A percentile compares a stretch with the other conserved stretches of the same genome.
These are phyloP conservation scores for Naganishia onofrii DNA, from an alignment of 768 basidiomycete genomes.

Conservation along the genomic window DNA sequence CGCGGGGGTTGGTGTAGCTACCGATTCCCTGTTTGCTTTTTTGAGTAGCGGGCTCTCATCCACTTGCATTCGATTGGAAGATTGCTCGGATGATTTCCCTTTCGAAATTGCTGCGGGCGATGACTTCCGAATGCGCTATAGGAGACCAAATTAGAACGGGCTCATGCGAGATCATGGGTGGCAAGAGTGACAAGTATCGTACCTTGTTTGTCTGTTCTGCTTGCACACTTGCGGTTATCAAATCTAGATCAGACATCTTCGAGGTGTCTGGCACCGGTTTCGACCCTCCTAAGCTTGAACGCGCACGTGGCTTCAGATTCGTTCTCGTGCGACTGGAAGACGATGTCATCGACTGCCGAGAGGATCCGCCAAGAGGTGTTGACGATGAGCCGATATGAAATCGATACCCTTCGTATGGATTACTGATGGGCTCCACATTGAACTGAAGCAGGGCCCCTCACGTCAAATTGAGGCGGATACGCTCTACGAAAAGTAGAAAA, in stretches of 20 bases:
- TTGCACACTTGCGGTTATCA: constrained; percentile 26
- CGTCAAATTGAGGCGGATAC: background rate
- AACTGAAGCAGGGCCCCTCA: background rate
- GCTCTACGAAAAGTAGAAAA: background rate
- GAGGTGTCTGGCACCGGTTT: background rate
- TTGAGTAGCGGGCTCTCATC: background rate
- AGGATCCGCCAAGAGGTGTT: background rate
- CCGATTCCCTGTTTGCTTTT: background rate
- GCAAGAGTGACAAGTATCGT: background rate
- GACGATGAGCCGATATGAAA: constrained; percentile 27
- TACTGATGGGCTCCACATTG: constrained; percentile 24
- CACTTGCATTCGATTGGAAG: constrained; percentile 3
- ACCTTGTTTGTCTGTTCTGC: constrained; percentile 28
- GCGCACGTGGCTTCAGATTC: background rate
- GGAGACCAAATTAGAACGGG: background rate
- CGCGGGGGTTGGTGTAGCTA: background rate
- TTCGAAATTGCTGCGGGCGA: background rate
- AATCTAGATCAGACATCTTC: constrained; percentile 28
- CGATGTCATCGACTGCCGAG: background rate
- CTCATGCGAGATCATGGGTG: background rate
- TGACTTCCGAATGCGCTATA: constrained; percentile 1
- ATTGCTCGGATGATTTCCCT: background rate
- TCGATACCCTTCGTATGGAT: constrained; percentile 31
- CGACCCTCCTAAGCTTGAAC: constrained; percentile 3
- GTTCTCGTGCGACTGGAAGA: background rate